These are phyloP conservation scores for Neopestalotiopsis sp. DNA, from an alignment of 2,329 filamentous ascomycete species.

Conservation along the genomic window DNA sequence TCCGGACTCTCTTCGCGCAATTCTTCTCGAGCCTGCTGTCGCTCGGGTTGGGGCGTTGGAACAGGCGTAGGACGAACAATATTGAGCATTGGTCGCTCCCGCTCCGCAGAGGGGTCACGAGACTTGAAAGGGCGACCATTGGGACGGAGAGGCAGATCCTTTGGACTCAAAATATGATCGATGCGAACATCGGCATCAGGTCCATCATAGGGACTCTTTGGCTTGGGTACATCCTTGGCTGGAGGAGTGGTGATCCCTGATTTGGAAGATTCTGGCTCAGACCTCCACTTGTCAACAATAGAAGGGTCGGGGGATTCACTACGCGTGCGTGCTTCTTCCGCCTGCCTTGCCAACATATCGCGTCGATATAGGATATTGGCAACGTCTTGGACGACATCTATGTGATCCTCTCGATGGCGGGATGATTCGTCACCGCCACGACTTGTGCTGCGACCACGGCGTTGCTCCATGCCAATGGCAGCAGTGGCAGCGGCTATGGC, in stretches of 20 bases:
- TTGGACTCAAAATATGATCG: conserved; percentile 62
- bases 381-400: conserved; percentile 58
- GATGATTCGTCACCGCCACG: conserved; percentile 37
- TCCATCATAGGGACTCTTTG: conserved; percentile 57
- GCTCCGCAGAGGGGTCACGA: conserved; percentile 59
- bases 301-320: conserved; percentile 57
- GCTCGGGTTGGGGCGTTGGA: conserved; percentile 54
- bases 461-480: conserved; percentile 44
- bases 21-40: conserved; percentile 34
- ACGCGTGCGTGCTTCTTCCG: conserved; percentile 58
- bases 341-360: conserved; percentile 56
- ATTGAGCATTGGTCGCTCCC: conserved; percentile 63
- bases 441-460: conserved; percentile 34
- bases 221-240: conserved; percentile 48
- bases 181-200: conserved; percentile 69
- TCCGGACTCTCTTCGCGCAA: conserved; percentile 18
- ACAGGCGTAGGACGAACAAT: conserved; percentile 65
- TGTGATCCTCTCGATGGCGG: conserved; percentile 39
- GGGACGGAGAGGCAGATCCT: conserved; percentile 42
- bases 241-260: conserved; percentile 59
- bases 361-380: conserved; percentile 65
- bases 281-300: conserved; percentile 59
- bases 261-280: conserved; percentile 42
- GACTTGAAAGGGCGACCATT: conserved; percentile 5
- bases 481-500: conserved; percentile 53